Conservation (phyloP, 257 asterid genomes). For the Scutellaria galericulata region DNA sequence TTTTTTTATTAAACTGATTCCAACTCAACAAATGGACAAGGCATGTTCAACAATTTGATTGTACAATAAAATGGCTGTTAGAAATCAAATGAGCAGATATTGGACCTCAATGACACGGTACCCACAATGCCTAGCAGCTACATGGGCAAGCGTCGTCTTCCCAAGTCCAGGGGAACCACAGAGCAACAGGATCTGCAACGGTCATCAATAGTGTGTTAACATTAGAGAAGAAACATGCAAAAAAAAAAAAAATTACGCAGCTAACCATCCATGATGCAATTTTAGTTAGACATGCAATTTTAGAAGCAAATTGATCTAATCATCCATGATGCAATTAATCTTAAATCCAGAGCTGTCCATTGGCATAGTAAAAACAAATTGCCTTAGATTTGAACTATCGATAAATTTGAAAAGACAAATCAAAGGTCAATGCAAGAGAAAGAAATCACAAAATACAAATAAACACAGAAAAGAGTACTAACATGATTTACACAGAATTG, state of each 20-base stretch:
- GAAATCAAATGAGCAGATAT: slow-evolving; percentile 37
- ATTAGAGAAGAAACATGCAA: slow-evolving; percentile 9
- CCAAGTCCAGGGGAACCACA: slow-evolving; percentile 99
- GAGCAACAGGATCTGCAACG: slow-evolving; percentile 82
- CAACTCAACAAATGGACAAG: slow-evolving; percentile 19
- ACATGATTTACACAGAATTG: slow-evolving; percentile 10
- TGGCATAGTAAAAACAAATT: slow-evolving; percentile 4
- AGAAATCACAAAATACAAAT: slow-evolving; percentile 4
- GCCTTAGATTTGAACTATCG: not conserved
- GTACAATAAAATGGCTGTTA: slow-evolving; percentile 26
- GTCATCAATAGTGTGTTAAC: slow-evolving; percentile 31
- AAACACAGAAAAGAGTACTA: slow-evolving; percentile 21
- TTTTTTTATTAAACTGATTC: slow-evolving; percentile 25
- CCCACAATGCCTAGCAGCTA: slow-evolving; percentile 97
- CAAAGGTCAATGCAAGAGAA: slow-evolving; percentile 20
- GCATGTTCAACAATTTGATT: slow-evolving; percentile 32
- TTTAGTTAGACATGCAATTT: slow-evolving; percentile 19
- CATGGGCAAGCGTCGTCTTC: slow-evolving; percentile 99
- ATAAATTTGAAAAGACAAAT: not conserved
- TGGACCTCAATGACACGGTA: slow-evolving; percentile 95
- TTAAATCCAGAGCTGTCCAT: slow-evolving; percentile 21
- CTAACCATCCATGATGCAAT: not conserved
- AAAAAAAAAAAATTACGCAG: slow-evolving; percentile 12
- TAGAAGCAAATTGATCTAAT: slow-evolving; percentile 21
- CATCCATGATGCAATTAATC: slow-evolving; percentile 19